Evolutionary conservation across 441 rosid genomes (phyloP), one percentile per base, ranked within the genome.

Genomic region (Cnidoscolus chayamansa): DNA sequence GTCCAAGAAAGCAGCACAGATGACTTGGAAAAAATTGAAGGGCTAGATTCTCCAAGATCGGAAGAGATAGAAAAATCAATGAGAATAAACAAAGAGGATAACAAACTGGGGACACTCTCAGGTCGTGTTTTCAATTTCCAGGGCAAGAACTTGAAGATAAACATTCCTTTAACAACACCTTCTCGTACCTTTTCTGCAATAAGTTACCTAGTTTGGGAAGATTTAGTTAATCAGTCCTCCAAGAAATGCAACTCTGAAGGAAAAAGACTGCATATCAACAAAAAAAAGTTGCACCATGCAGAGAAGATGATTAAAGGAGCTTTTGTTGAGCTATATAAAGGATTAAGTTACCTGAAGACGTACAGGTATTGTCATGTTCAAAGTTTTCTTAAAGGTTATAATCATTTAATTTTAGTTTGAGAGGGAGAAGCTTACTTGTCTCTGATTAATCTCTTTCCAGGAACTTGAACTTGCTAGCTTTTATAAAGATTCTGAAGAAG

Each of bases 381-480:
- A 40, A 40, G 7, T 4, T 40, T 40, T 3, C 7, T 40, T 40
- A 40, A 40, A 40, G 45, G 6, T 25, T 25, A 25, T 25, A 25
- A 5, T 40, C 45, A 40, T 31, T 45, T 10, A 56, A 16, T 43
- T 57, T 58, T 8, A 47, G 55, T 43, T 13, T 11, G 1, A 19
- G 19, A 19, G 1, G 4, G 0, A 45, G 16, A 58, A 7, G 49
- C 63, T 74, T 54, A 72, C 56, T 63, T 56, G 40, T 73, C 48
- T 11, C 15, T 49, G 11, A 54, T 63, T 71, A 45, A 20, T 68
- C 15, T 78, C 58, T 49, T 77, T 72, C 56, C 89, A 89, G 99
- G 91, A 87, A 90, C 86, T 83, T 95, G 86, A 95, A 95, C 88
- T 78, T 91, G 91, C 91, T 95, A 77, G 98, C 99, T 84, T 95